phyloP scores from a whole-genome alignment of 331 rosid species.

The Quercus tomentella region DNA sequence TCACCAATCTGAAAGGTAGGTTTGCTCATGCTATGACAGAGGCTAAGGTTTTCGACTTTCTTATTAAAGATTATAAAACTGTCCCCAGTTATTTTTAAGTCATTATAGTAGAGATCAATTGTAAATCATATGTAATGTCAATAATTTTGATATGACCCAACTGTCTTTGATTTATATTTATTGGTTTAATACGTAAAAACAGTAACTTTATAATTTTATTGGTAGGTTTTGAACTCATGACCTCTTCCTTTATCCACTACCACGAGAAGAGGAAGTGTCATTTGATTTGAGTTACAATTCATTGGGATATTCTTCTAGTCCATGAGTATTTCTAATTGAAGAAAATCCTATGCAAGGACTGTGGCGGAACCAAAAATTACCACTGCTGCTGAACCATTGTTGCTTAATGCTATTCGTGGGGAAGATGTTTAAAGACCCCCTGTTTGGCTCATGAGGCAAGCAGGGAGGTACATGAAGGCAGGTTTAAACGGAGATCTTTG shows the following conservation, averaged over 20 bases:
- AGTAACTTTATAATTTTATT: too few relatives aligned
- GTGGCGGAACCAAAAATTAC: conserved; percentile 65
- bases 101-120: too few relatives aligned
- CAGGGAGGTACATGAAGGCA: conserved; percentile 99
- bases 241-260: too few relatives aligned
- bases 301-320: background rate
- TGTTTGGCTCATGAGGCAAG: conserved; percentile 99
- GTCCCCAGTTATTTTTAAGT: too few relatives aligned
- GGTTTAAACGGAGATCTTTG: conserved; percentile 42
- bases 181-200: background rate
- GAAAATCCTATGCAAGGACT: conserved; percentile 41
- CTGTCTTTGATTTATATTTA: background rate
- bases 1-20: too few relatives aligned
- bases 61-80: too few relatives aligned
- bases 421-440: conserved; percentile 90
- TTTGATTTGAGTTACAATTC: background rate
- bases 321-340: conserved; percentile 18
- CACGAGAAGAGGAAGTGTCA: too few relatives aligned
- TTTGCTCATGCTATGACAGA: too few relatives aligned
- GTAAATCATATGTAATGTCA: too few relatives aligned
- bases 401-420: conserved; percentile 94
- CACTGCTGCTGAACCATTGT: conserved; percentile 64
- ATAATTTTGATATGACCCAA: too few relatives aligned
- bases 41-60: too few relatives aligned
- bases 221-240: too few relatives aligned